phyloP scores from a whole-genome alignment of 345 rosid genomes.

The Brassica napus region DNA sequence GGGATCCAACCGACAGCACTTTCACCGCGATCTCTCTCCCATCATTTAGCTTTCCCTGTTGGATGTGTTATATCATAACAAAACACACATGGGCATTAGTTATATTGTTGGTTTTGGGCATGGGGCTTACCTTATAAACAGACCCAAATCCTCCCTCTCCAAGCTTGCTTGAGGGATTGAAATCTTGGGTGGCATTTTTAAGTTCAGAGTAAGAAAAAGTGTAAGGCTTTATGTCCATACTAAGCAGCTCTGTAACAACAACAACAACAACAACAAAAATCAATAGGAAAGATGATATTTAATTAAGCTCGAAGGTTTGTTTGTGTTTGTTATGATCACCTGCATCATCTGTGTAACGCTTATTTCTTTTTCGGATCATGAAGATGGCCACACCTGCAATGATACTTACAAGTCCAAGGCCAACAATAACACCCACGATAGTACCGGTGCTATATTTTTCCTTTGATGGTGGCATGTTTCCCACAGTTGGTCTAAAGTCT shows the following conservation, averaged over 20 bases:
- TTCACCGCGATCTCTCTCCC: conserved; percentile 61
- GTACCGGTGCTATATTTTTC: neutral
- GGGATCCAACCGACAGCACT: conserved; percentile 57
- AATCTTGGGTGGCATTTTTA: conserved; percentile 61
- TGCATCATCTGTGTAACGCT: conserved; percentile 46
- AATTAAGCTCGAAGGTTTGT: neutral
- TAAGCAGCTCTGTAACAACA: conserved; percentile 47
- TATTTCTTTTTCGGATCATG: conserved; percentile 43
- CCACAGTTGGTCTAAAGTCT: neutral
- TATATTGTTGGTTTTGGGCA: neutral
- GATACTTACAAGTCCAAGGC: conserved; percentile 35
- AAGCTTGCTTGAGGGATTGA: conserved; percentile 56
- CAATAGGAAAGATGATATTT: neutral
- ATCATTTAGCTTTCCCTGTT: conserved; percentile 41
- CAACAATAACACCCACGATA: neutral
- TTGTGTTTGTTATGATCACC: conserved; percentile 42
- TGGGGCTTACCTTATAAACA: conserved; percentile 52
- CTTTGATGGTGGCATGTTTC: neutral
- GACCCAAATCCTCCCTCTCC: conserved; percentile 88
- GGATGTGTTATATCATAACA: neutral
- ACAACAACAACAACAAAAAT: neutral
- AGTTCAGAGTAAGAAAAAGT: conserved; percentile 62
- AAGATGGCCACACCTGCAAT: conserved; percentile 34
- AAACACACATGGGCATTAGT: neutral
- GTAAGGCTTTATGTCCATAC: conserved; percentile 54